Conservation (phyloP, 1,284 basidiomycete species). For the Sporisorium scitamineum region DNA sequence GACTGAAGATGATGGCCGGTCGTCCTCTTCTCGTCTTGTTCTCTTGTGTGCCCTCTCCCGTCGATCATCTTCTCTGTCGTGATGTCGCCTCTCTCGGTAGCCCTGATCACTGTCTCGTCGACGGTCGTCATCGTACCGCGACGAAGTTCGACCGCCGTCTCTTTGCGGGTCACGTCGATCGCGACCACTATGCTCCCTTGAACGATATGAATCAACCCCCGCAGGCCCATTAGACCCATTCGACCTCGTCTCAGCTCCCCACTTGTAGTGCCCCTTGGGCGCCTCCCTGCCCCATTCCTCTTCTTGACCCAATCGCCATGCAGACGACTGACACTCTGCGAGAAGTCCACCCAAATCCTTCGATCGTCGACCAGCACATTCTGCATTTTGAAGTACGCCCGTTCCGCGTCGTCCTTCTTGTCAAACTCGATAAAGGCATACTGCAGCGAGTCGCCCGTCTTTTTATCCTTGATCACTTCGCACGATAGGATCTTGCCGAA, state of each 20-base stretch:
- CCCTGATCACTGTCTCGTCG: constrained; percentile 36
- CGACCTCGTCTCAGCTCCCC: background rate
- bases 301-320: constrained; percentile 71
- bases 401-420: constrained; percentile 88
- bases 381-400: constrained; percentile 99
- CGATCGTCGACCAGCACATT: constrained; percentile 98
- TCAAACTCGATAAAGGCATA: constrained; percentile 99
- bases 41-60: constrained; percentile 19
- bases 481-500: constrained; percentile 97
- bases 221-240: background rate
- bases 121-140: constrained; percentile 46
- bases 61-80: background rate
- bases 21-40: constrained; percentile 11
- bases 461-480: constrained; percentile 95
- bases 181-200: constrained; percentile 5
- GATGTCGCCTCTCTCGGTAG: background rate
- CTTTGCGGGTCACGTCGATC: constrained; percentile 18
- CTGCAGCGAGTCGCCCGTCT: constrained; percentile 93
- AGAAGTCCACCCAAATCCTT: constrained; percentile 97
- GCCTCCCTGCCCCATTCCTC: constrained; percentile 60
- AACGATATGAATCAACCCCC: constrained; percentile 18
- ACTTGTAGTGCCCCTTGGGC: constrained; percentile 51
- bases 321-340: constrained; percentile 78
- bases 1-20: background rate
- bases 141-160: constrained; percentile 17